A percentile compares a stretch with the other conserved stretches of the same genome.
These are phyloP conservation scores for Fusarium vanettenii DNA, from an alignment of 2,329 filamentous ascomycete genomes.

Conservation along the genomic window DNA sequence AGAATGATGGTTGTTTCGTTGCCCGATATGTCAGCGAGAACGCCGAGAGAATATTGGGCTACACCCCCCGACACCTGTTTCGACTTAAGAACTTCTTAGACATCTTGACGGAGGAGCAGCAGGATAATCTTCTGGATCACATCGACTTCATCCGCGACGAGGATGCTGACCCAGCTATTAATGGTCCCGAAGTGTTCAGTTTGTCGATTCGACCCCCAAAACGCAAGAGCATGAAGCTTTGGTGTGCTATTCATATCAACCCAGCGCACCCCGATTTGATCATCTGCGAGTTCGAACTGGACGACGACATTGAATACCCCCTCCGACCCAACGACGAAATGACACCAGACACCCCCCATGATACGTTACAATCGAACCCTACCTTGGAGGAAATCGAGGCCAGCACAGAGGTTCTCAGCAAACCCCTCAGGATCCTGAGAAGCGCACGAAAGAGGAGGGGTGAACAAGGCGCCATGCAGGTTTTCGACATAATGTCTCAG, in stretches of 20 bases:
- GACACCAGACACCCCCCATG: conserved; percentile 73
- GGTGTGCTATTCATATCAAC: conserved; percentile 88
- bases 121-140: conserved; percentile 85
- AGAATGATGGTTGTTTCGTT: conserved; percentile 72
- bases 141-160: conserved; percentile 90
- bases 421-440: conserved; percentile 79
- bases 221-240: conserved; percentile 73
- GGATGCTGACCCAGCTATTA: conserved; percentile 77
- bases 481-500: conserved; percentile 92
- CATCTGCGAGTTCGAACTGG: conserved; percentile 89
- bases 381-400: conserved; percentile 79
- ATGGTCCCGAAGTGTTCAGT: conserved; percentile 89
- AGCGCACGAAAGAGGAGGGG: conserved; percentile 80
- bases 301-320: conserved; percentile 78
- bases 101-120: conserved; percentile 84
- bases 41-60: conserved; percentile 78
- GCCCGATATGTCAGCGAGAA: conserved; percentile 87
- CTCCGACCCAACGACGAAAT: conserved; percentile 71
- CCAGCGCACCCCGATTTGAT: conserved; percentile 75
- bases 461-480: conserved; percentile 86
- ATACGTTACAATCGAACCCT: conserved; percentile 79
- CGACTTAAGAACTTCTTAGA: conserved; percentile 81
- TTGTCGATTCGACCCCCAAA: conserved; percentile 74
- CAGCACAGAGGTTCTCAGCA: conserved; percentile 80
- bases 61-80: conserved; percentile 81